Percentiles rank a stretch among this genome's conserved stretches.
Conservation (phyloP, 2,329 filamentous ascomycete species). For the Penicillium frequentans region DNA sequence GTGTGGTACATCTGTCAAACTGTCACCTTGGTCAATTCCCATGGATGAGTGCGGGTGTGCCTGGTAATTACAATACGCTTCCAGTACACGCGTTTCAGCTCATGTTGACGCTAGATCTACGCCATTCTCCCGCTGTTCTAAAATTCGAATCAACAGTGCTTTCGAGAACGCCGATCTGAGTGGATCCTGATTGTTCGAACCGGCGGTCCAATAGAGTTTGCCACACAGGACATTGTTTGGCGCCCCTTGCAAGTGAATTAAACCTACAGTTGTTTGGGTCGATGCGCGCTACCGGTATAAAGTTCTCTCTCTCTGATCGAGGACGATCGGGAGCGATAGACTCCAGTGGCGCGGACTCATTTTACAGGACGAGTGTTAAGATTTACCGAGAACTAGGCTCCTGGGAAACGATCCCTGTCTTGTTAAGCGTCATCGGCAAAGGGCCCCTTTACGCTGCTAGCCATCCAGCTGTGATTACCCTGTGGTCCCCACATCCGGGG, state of each 20-base stretch:
- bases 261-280: not conserved
- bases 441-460: not conserved
- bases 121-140: not conserved
- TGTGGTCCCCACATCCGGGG: not conserved
- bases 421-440: not conserved
- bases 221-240: not conserved
- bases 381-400: constrained; percentile 9
- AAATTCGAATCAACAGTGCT: constrained; percentile 3
- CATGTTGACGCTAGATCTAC: constrained; percentile 1
- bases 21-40: constrained; percentile 3
- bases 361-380: not conserved
- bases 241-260: constrained; percentile 15
- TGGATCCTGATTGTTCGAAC: constrained; percentile 2
- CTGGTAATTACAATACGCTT: not conserved
- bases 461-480: not conserved
- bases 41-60: not conserved
- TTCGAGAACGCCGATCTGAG: constrained; percentile 2
- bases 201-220: constrained; percentile 8
- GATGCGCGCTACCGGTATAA: not conserved
- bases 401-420: constrained; percentile 4
- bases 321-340: not conserved
- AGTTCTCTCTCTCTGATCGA: constrained; percentile 4
- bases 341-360: not conserved
- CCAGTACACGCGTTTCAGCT: not conserved
- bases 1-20: not conserved